phyloP scores from a whole-genome alignment of 169 alveolate genomes.

The Condylostoma magnum region DNA sequence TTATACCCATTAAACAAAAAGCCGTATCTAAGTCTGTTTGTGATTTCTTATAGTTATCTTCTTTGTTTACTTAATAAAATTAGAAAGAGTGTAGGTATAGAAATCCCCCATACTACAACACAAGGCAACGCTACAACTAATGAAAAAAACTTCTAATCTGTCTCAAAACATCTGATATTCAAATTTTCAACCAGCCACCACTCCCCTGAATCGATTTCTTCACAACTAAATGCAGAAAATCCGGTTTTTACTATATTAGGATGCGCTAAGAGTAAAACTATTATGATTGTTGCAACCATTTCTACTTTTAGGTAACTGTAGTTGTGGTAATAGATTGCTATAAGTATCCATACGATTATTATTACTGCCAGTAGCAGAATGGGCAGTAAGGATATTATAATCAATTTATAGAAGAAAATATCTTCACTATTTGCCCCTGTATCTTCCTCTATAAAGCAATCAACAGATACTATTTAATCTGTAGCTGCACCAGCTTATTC shows the following conservation, averaged over 20 bases:
- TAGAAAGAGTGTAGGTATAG: neutral
- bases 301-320: neutral
- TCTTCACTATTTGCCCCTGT: neutral
- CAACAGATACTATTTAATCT: slow-evolving; percentile 3
- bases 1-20: slow-evolving; percentile 21
- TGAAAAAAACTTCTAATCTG: neutral
- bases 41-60: neutral
- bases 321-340: neutral
- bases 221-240: slow-evolving; percentile 1
- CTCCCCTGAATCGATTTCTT: slow-evolving; percentile 12
- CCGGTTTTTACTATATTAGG: neutral
- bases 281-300: neutral
- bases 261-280: neutral
- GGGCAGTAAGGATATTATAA: slow-evolving; percentile 21
- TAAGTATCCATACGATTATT: neutral
- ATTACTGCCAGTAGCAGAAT: neutral
- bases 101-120: slow-evolving; percentile 3
- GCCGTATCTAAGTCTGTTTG: slow-evolving; percentile 15
- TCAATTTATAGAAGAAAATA: neutral
- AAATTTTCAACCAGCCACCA: slow-evolving; percentile 9
- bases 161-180: neutral
- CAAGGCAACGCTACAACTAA: slow-evolving; percentile 8
- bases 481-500: neutral
- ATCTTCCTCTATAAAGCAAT: slow-evolving; percentile 2
- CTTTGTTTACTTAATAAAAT: neutral